Evolutionary conservation across 768 basidiomycete genomes (phyloP).

Genomic region (Lactarius tabidus): DNA sequence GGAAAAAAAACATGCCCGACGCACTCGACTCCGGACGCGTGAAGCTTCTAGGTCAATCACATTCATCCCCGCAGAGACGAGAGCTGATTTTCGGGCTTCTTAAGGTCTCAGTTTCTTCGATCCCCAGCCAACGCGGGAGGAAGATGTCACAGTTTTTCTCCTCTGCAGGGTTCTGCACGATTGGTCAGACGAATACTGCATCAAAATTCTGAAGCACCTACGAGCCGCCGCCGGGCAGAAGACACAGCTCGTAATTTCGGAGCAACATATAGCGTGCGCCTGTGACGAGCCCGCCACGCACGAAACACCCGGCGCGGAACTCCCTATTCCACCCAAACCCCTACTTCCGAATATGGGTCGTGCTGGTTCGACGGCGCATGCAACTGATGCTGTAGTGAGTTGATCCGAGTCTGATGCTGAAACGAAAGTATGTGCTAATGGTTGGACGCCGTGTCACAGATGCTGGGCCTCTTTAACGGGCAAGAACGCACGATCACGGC

Average conservation of each 20-base stretch:
- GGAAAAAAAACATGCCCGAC: conserved; percentile 1
- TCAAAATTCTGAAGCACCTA: not conserved
- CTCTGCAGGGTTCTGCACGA: not conserved
- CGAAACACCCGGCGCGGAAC: not conserved
- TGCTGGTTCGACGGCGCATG: not conserved
- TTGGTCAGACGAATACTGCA: not conserved
- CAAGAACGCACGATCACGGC: not conserved
- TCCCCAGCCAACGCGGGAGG: not conserved
- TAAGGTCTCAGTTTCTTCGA: not conserved
- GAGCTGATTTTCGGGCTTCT: not conserved
- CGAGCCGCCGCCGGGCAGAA: not conserved
- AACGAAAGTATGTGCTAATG: not conserved
- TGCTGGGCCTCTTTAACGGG: not conserved
- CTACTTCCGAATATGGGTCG: not conserved
- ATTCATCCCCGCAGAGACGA: not conserved
- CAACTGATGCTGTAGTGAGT: not conserved
- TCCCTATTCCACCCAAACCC: not conserved
- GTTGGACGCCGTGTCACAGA: not conserved
- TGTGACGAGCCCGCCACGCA: not conserved
- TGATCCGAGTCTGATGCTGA: not conserved
- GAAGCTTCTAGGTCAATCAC: not conserved
- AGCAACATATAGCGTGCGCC: not conserved
- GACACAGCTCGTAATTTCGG: not conserved
- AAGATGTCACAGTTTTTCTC: not conserved
- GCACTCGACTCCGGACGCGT: not conserved